Base-by-base conservation (phyloP, 768 basidiomycete genomes). In the Strobilomyces dryophilus region DNA sequence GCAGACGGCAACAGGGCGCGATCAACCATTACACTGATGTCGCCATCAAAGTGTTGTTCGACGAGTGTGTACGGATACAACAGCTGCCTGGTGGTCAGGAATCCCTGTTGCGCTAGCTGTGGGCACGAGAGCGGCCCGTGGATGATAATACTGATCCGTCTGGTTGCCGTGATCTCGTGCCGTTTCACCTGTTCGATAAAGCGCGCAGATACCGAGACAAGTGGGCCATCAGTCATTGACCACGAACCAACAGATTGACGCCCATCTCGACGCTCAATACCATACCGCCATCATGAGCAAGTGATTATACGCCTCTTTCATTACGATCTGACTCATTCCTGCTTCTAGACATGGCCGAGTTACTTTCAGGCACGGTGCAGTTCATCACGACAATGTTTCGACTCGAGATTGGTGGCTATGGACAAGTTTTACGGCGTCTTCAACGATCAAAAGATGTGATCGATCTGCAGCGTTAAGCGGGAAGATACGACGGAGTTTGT, bases 131-230 rank as follows among this genome's bases (percentile, higher is more conserved):
- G 14, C 7, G 10, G 37, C 14, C 47, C 21, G 47, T 3, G 9
- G 26, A 47, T 21, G 20, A 46, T 11, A 8, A 29, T 29, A 32
- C 46, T 60, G 20, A 67, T 9, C 29, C 14, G 2, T 20, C 40
- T 99, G 24, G 98, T 99, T 64, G 93, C 95, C 98, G 95, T 66
- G 97, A 98, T 64, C 97, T 97, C 2, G 95, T 95, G 0, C 97
- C 97, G 2, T 99, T 99, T 75, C 98, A 98, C 70, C 78, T 99
- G n/a, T 98, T 98, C 62, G 97, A 99, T 66, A 97, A 98, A 77
- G 87, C 85, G 55, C 9, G 37, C 2, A 18, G 36, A 24, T 45
- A 40, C 15, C n/a, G 7, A 9, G 31, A 27, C 46, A 12, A 20
- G 17, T 18, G 47, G 14, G 46, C 47, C 20, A 45, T 44, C 12